Evolutionary conservation across 2,329 filamentous ascomycete species (phyloP).

Genomic region (Calycina marina): DNA sequence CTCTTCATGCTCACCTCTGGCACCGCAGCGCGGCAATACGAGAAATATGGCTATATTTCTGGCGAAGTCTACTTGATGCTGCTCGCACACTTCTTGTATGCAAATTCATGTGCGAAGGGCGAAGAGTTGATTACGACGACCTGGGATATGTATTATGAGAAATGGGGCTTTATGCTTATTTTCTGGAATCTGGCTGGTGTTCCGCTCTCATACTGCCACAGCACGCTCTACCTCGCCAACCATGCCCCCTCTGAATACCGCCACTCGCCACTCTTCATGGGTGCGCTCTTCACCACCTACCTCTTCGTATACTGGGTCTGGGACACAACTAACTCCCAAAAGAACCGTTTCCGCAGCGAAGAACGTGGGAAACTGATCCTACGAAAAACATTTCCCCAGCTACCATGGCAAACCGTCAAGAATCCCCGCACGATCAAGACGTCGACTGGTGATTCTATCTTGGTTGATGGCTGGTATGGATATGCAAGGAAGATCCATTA

Average conservation of each 20-base stretch:
- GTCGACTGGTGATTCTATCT: slow-evolving; percentile 57
- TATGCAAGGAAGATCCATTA: slow-evolving; percentile 71
- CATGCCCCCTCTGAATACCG: slow-evolving; percentile 61
- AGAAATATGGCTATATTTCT: slow-evolving; percentile 72
- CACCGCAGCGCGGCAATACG: slow-evolving; percentile 68
- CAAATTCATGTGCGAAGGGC: slow-evolving; percentile 82
- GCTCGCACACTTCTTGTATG: slow-evolving; percentile 84
- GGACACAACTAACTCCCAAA: slow-evolving; percentile 86
- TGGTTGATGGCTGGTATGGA: slow-evolving; percentile 78
- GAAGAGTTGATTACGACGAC: slow-evolving; percentile 83
- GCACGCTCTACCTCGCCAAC: slow-evolving; percentile 77
- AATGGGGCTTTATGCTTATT: slow-evolving; percentile 92
- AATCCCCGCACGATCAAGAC: slow-evolving; percentile 70
- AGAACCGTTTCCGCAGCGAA: slow-evolving; percentile 76
- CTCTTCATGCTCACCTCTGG: slow-evolving; percentile 66
- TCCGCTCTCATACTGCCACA: slow-evolving; percentile 82
- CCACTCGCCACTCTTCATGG: slow-evolving; percentile 57
- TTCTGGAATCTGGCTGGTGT: slow-evolving; percentile 94
- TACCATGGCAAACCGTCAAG: slow-evolving; percentile 74
- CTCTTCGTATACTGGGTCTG: slow-evolving; percentile 80
- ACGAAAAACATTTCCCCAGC: slow-evolving; percentile 74
- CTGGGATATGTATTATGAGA: slow-evolving; percentile 95
- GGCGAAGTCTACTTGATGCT: slow-evolving; percentile 74
- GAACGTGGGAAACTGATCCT: slow-evolving; percentile 57
- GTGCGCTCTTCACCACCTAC: slow-evolving; percentile 53